Evolutionary conservation across 2,329 filamentous ascomycete genomes (phyloP), one percentile per base, ranked within the genome.

Genomic region (Lithohypha guttulata): DNA sequence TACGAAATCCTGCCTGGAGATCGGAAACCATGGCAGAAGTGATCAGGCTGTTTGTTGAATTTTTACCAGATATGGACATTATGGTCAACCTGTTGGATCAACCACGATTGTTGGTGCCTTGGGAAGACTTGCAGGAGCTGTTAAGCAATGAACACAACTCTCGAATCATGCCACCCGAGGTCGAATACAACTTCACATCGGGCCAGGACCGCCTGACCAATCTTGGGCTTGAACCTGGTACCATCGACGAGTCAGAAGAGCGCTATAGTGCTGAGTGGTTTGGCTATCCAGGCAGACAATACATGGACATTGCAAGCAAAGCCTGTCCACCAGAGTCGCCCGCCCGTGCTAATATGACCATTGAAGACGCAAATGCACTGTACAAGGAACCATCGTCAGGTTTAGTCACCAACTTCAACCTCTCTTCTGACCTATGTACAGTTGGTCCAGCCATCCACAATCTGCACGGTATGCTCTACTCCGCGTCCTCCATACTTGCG

Each of bases 11-110:
- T 3, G 54, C 53, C 34, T 68, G 64, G 65, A 55, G 65, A 25
- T 55, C 60, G 3, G 56, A 66, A 15, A 63, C 59, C 0, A 57
- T 66, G 35, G 53, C 53, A 17, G 52, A 56, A 3, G 59, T 75
- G 9, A 65, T 78, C 15, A 48, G 53, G 2, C 68, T 70, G 41
- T 71, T 77, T 23, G 66, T 70, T 18, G 53, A 64, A 9, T 59
- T 67, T 34, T 54, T 81, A 15, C 77, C 76, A 3, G 75, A 81
- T 45, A 70, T 81, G 54, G 75, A 80, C 53, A 77, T 80, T 62
- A 70, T 75, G 8, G 73, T 80, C 59, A 80, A 81, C 52, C 64
- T 68, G 37, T 66, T 77, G 58, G 76, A 80, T 53, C 74, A 81
- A 53, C 69, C 76, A 19, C 65, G 77, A 15, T 55, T 81, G n/a